Conservation (phyloP, 768 basidiomycete genomes). For the Kondoa subrosea region DNA sequence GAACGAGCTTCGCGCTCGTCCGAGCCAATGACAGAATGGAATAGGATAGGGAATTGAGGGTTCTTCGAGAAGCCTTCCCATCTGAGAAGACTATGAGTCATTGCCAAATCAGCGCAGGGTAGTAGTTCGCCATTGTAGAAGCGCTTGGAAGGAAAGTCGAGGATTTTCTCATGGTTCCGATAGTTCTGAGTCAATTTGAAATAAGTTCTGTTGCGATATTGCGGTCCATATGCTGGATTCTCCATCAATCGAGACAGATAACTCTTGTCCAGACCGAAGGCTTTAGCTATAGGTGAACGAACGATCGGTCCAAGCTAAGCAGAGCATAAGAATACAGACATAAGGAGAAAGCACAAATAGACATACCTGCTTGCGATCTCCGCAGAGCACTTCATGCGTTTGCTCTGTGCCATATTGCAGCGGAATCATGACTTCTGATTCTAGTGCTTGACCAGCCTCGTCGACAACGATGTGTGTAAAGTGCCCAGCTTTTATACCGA, state of each 20-base stretch:
- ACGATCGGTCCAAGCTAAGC: slow-evolving; percentile 3
- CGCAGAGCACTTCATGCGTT: background rate
- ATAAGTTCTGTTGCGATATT: background rate
- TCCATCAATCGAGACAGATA: background rate
- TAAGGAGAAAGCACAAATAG: too few relatives aligned
- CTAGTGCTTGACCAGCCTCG: slow-evolving; percentile 3
- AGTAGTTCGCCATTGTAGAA: slow-evolving; percentile 3
- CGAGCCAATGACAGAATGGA: slow-evolving; percentile 8
- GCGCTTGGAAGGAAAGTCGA: background rate
- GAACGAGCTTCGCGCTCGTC: slow-evolving; percentile 8
- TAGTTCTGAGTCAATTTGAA: slow-evolving; percentile 6
- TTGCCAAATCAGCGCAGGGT: background rate
- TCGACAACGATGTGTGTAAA: slow-evolving; percentile 7
- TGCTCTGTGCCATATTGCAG: background rate
- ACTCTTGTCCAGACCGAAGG: background rate
- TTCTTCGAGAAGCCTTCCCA: background rate
- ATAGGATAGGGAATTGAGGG: slow-evolving; percentile 4
- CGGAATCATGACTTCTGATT: background rate
- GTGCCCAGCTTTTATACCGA: slow-evolving; percentile 1
- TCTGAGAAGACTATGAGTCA: background rate
- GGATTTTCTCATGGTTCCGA: background rate
- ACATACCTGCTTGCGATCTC: background rate
- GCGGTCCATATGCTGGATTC: background rate
- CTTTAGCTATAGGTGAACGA: background rate
- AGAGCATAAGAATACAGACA: background rate